Evolutionary conservation across 2,329 filamentous ascomycete species (phyloP).

Genomic region (Trichophyton schoenleinii): DNA sequence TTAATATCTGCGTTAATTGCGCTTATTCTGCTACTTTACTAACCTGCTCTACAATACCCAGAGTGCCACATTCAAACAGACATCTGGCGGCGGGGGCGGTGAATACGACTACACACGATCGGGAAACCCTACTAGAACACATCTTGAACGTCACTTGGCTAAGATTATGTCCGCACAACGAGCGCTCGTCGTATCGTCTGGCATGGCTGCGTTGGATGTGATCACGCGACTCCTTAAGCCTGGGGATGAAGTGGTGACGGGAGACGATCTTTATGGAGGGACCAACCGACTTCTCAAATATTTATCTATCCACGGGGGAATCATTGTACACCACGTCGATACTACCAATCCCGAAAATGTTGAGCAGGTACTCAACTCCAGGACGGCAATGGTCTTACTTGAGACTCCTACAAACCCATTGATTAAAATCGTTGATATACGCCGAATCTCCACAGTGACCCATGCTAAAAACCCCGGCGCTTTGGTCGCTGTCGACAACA

Average conservation of each 20-base stretch:
- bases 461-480: constrained; percentile 68
- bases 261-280: constrained; percentile 92
- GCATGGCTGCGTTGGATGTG: constrained; percentile 94
- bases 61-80: constrained; percentile 96
- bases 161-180: constrained; percentile 97
- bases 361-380: constrained; percentile 53
- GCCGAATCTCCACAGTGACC: constrained; percentile 59
- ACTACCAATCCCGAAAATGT: constrained; percentile 70
- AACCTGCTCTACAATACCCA: constrained; percentile 20
- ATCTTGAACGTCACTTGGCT: constrained; percentile 89
- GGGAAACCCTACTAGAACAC: constrained; percentile 89
- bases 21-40: not conserved
- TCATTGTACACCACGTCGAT: constrained; percentile 91
- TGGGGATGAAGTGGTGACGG: constrained; percentile 93
- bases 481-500: constrained; percentile 91
- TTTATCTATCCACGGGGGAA: constrained; percentile 75
- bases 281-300: constrained; percentile 90
- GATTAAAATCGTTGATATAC: constrained; percentile 94
- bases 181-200: constrained; percentile 83
- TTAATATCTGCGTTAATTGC: not conserved
- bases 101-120: constrained; percentile 99
- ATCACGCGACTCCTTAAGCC: constrained; percentile 82
- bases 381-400: constrained; percentile 89
- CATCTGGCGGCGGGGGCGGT: constrained; percentile 61
- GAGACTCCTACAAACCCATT: constrained; percentile 96